A percentile compares a stretch with the other conserved stretches of the same genome.
Conservation (phyloP, 2,329 filamentous ascomycete genomes). For the Rhinocladiella similis region DNA sequence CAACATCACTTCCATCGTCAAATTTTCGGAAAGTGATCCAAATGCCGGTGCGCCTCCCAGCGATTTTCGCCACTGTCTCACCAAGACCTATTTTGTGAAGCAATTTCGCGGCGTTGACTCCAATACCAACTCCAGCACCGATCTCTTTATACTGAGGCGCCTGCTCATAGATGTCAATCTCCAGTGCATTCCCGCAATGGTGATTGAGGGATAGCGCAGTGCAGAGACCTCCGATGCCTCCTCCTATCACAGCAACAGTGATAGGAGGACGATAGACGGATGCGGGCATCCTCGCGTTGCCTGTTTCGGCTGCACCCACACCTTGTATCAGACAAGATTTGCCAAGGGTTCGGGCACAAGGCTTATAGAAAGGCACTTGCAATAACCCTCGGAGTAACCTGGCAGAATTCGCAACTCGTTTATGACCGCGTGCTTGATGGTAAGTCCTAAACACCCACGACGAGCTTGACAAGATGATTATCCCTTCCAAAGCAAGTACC, state of each 20-base stretch:
- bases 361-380: too few relatives aligned
- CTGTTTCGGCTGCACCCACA: background rate
- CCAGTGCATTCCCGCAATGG: constrained; percentile 29
- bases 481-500: background rate
- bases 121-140: constrained; percentile 26
- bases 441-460: background rate
- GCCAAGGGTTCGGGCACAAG: background rate
- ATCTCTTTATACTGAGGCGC: constrained; percentile 22
- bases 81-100: constrained; percentile 35
- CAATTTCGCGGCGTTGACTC: constrained; percentile 21
- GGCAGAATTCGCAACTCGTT: too few relatives aligned
- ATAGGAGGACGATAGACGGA: constrained; percentile 18
- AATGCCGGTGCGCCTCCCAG: constrained; percentile 33
- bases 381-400: too few relatives aligned
- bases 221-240: constrained; percentile 42
- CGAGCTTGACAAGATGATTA: background rate
- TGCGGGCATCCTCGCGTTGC: constrained; percentile 2
- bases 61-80: constrained; percentile 32
- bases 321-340: background rate
- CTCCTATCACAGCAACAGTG: constrained; percentile 40
- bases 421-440: background rate
- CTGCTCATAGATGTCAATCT: constrained; percentile 33
- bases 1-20: constrained; percentile 37
- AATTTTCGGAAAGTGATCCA: constrained; percentile 40
- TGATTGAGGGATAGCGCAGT: constrained; percentile 39